phyloP scores from a whole-genome alignment of 371 early-diverging fungal species.

The Mortierella sp. region DNA sequence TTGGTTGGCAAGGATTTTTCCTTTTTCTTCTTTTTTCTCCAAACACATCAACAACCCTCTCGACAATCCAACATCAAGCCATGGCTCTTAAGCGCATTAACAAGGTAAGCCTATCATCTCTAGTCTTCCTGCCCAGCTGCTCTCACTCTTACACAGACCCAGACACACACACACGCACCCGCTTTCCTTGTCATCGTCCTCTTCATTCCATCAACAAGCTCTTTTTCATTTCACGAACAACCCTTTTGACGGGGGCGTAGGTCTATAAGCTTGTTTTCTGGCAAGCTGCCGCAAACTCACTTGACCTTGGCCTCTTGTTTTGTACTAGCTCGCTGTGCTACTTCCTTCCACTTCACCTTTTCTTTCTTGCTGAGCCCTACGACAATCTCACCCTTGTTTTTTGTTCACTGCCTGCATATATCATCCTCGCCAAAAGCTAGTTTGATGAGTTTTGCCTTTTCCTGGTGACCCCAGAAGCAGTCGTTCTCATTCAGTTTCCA shows the following conservation, averaged over 20 bases:
- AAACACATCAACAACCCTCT: slow-evolving; percentile 22
- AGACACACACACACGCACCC: too few relatives aligned
- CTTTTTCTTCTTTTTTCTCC: slow-evolving; percentile 31
- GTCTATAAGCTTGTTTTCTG: neutral
- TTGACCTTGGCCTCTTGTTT: neutral
- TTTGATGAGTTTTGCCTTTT: neutral
- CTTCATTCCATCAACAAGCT: neutral
- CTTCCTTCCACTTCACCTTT: neutral
- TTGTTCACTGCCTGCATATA: neutral
- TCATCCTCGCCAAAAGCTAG: neutral
- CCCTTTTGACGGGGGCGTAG: neutral
- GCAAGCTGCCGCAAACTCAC: neutral
- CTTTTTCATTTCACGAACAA: neutral
- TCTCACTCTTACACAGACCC: neutral
- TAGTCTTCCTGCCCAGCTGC: neutral
- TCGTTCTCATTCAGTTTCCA: neutral
- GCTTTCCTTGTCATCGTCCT: neutral
- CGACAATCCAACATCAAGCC: slow-evolving; percentile 40
- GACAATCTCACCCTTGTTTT: neutral
- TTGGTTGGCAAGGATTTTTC: slow-evolving; percentile 1
- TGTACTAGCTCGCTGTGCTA: neutral
- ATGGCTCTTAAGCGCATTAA: slow-evolving; percentile 96
- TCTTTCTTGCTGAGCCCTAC: neutral
- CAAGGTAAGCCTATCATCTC: slow-evolving; percentile 74
- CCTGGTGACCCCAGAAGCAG: neutral